Conservation (phyloP, 331 rosid species). For the Prunus yedoensis region DNA sequence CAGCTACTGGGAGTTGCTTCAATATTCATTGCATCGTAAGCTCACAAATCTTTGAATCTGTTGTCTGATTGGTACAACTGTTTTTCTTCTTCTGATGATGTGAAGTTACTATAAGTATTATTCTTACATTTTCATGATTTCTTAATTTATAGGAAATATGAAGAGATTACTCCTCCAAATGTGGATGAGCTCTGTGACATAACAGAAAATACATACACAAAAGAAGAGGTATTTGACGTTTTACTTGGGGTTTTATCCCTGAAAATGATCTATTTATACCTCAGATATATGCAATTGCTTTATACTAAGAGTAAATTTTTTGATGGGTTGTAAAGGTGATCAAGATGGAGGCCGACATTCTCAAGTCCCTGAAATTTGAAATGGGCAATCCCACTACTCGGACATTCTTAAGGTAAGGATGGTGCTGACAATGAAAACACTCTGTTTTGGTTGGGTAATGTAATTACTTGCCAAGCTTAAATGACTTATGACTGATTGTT, state of each 20-base stretch:
- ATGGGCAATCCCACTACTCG: constrained; percentile 64
- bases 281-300: background rate
- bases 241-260: background rate
- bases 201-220: constrained; percentile 42
- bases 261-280: background rate
- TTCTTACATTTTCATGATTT: background rate
- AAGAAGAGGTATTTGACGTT: constrained; percentile 34
- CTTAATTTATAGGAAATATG: constrained; percentile 38
- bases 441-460: background rate
- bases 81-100: too few species aligned
- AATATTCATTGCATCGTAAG: constrained; percentile 51
- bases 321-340: constrained; percentile 40
- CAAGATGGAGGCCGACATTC: constrained; percentile 68
- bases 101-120: background rate
- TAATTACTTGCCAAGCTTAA: background rate
- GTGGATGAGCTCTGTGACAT: constrained; percentile 47
- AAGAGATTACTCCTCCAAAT: constrained; percentile 45
- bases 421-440: background rate
- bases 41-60: too few species aligned
- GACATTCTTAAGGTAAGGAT: constrained; percentile 60
- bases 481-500: constrained; percentile 16
- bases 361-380: constrained; percentile 61
- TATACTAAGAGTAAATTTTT: background rate
- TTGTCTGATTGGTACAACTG: too few species aligned
- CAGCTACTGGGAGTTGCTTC: constrained; percentile 47